These are phyloP conservation scores for Kockovaella imperatae DNA, from an alignment of 768 basidiomycete species.

Conservation along the genomic window DNA sequence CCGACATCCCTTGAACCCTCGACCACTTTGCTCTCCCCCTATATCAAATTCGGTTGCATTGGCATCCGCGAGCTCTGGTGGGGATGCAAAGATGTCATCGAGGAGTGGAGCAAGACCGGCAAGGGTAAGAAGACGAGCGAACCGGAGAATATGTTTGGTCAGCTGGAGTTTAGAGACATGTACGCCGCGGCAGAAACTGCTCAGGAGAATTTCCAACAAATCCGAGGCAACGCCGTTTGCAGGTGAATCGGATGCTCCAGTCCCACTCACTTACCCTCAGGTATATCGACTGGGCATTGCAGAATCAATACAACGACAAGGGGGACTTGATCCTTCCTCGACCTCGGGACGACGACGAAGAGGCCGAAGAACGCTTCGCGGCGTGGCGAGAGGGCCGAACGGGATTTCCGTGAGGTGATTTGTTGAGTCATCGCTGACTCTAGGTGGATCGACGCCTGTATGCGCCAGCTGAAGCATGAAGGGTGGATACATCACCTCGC, in stretches of 20 bases:
- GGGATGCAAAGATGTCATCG: constrained; percentile 37
- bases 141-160: constrained; percentile 45
- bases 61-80: constrained; percentile 45
- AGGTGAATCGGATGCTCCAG: constrained; percentile 20
- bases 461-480: constrained; percentile 43
- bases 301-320: constrained; percentile 42
- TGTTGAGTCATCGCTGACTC: not conserved
- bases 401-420: constrained; percentile 43
- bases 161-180: constrained; percentile 45
- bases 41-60: constrained; percentile 46
- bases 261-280: constrained; percentile 6
- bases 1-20: constrained; percentile 43
- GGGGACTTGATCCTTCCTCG: constrained; percentile 40
- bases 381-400: constrained; percentile 43
- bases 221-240: constrained; percentile 43
- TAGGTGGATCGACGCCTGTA: constrained; percentile 44
- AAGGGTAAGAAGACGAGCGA: constrained; percentile 38
- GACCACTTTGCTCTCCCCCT: constrained; percentile 40
- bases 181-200: constrained; percentile 44
- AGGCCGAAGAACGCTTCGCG: constrained; percentile 35
- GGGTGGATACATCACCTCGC: constrained; percentile 48
- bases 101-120: constrained; percentile 19
- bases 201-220: constrained; percentile 41
- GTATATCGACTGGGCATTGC: constrained; percentile 43
- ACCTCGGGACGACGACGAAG: constrained; percentile 25